phyloP scores from a whole-genome alignment of 2,329 filamentous ascomycete species.

The Tolypocladium guangdongense region DNA sequence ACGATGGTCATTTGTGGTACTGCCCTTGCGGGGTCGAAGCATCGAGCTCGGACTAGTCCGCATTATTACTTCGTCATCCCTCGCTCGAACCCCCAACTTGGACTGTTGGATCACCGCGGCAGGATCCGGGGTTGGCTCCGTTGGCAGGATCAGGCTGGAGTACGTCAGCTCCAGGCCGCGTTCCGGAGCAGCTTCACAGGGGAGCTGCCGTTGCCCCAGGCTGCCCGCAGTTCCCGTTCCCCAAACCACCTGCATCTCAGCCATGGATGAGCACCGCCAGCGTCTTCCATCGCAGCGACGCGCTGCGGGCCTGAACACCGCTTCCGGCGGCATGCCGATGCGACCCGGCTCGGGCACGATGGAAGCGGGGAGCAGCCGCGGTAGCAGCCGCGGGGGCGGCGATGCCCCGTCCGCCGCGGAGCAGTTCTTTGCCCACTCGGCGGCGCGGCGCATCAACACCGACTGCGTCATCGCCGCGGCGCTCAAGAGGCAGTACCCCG shows the following conservation, averaged over 20 bases:
- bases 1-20: too few species aligned
- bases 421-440: constrained; percentile 26
- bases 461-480: constrained; percentile 28
- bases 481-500: constrained; percentile 31
- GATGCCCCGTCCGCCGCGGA: background rate
- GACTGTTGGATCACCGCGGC: background rate
- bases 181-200: too few species aligned
- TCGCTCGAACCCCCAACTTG: background rate
- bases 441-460: constrained; percentile 29
- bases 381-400: too few species aligned
- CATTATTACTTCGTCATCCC: too few species aligned
- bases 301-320: too few species aligned
- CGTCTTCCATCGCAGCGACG: background rate
- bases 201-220: too few species aligned
- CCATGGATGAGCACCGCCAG: background rate
- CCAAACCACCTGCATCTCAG: background rate
- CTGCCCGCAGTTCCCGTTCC: too few species aligned
- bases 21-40: background rate
- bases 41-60: too few species aligned
- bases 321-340: background rate
- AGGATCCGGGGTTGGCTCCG: too few species aligned
- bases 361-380: background rate
- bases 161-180: too few species aligned
- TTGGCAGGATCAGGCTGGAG: too few species aligned
- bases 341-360: background rate